Percentiles rank a stretch among this genome's conserved stretches.
Evolutionary conservation across 2,329 filamentous ascomycete species (phyloP).

Genomic region (Colletotrichum paranaense): DNA sequence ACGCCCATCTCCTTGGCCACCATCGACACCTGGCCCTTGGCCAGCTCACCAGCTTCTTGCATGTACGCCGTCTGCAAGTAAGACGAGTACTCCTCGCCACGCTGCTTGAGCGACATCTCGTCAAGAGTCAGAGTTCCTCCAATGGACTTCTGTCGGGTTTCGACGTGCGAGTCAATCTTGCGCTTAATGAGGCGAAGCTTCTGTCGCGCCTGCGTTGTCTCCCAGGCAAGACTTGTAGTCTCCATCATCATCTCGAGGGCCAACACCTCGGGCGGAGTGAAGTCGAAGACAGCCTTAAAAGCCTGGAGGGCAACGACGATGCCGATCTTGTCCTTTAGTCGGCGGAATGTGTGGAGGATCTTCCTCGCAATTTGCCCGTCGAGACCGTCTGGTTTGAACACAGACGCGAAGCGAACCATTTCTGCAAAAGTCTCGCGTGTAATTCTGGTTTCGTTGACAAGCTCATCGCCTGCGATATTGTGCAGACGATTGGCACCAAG

Average conservation of each 20-base stretch:
- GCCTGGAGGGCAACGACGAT: constrained; percentile 58
- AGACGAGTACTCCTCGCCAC: constrained; percentile 53
- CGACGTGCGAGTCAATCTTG: constrained; percentile 49
- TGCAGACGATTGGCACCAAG: constrained; percentile 62
- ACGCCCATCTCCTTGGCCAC: constrained; percentile 58
- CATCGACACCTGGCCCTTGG: constrained; percentile 42
- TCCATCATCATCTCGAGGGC: constrained; percentile 59
- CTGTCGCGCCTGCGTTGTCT: constrained; percentile 51
- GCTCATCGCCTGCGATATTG: constrained; percentile 43
- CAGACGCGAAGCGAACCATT: constrained; percentile 59
- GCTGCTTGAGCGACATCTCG: constrained; percentile 48
- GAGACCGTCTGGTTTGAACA: constrained; percentile 56
- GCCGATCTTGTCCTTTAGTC: constrained; percentile 55
- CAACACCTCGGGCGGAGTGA: constrained; percentile 57
- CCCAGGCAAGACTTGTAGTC: constrained; percentile 56
- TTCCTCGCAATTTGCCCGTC: constrained; percentile 61
- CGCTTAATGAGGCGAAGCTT: constrained; percentile 55
- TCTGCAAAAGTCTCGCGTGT: constrained; percentile 59
- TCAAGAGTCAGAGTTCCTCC: constrained; percentile 44
- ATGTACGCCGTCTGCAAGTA: constrained; percentile 54
- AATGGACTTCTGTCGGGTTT: constrained; percentile 39
- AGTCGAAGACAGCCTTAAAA: constrained; percentile 55
- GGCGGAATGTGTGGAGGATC: constrained; percentile 63
- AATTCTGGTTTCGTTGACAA: constrained; percentile 44
- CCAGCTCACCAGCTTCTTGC: constrained; percentile 40